Evolutionary conservation across 129 eudicot species (phyloP).

Genomic region (Flaveria sonorensis): DNA sequence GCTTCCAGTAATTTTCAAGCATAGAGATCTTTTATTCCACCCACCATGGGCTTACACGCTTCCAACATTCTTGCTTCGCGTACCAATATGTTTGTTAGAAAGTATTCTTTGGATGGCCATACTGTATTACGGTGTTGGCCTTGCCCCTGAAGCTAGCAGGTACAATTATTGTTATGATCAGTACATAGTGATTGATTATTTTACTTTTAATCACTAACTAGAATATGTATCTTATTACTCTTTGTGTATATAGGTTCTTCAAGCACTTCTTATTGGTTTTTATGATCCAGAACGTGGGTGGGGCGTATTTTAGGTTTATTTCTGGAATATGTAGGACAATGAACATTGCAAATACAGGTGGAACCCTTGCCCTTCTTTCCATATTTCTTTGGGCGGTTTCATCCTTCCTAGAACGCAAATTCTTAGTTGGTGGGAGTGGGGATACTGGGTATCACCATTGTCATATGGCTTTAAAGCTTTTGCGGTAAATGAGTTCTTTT

Average conservation of each 20-base stretch:
- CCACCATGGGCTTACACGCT: conserved; percentile 81
- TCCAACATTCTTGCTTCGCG: conserved; percentile 60
- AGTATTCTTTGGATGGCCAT: conserved; percentile 55
- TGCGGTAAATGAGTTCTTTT: conserved; percentile 49
- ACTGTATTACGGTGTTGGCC: conserved; percentile 67
- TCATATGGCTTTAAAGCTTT: conserved; percentile 56
- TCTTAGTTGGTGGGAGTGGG: conserved; percentile 49
- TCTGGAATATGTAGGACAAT: conserved; percentile 74
- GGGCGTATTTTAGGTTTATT: conserved; percentile 63
- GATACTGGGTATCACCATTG: conserved; percentile 56
- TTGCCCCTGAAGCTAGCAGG: conserved; percentile 85
- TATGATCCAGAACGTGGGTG: conserved; percentile 72
- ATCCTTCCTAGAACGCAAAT: conserved; percentile 51
- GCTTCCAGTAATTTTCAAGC: conserved; percentile 85
- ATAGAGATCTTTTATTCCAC: conserved; percentile 74
- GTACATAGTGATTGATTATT: neutral
- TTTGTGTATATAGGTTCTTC: conserved; percentile 68
- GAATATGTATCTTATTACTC: neutral
- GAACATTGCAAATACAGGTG: conserved; percentile 74
- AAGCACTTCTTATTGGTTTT: conserved; percentile 67
- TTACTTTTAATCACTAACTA: neutral
- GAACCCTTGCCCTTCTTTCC: conserved; percentile 58
- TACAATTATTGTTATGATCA: conserved; percentile 17
- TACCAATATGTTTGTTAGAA: conserved; percentile 66
- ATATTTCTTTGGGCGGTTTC: conserved; percentile 80